These are phyloP conservation scores for Phialocephala subalpina DNA, from an alignment of 2,329 filamentous ascomycete genomes.

Conservation along the genomic window DNA sequence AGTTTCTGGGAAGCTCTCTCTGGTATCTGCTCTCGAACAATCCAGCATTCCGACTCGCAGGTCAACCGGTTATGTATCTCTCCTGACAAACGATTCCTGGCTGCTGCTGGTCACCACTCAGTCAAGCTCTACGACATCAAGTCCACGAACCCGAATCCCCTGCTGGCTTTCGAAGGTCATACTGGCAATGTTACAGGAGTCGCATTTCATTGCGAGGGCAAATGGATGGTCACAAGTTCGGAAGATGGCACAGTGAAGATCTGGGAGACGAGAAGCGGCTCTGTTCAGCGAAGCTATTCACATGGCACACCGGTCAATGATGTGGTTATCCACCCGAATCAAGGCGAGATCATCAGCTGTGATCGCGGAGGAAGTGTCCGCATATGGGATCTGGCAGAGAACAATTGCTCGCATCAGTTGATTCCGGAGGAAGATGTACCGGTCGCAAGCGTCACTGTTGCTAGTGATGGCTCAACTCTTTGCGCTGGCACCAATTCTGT, in stretches of 20 bases:
- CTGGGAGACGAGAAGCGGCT: slow-evolving; percentile 45
- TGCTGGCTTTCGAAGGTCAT: slow-evolving; percentile 95
- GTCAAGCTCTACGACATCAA: slow-evolving; percentile 99
- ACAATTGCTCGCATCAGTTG: slow-evolving; percentile 94
- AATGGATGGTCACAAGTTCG: slow-evolving; percentile 99
- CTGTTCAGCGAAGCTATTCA: slow-evolving; percentile 88
- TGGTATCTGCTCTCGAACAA: slow-evolving; percentile 96
- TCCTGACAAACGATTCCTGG: slow-evolving; percentile 93
- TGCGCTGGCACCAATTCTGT: slow-evolving; percentile 94
- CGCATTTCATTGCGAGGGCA: slow-evolving; percentile 97
- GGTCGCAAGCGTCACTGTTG: slow-evolving; percentile 93
- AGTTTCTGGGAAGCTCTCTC: slow-evolving; percentile 99
- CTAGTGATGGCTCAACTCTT: slow-evolving; percentile 89
- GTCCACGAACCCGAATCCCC: slow-evolving; percentile 92
- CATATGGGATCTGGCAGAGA: slow-evolving; percentile 97
- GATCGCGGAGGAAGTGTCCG: slow-evolving; percentile 91
- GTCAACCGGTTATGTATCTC: slow-evolving; percentile 99
- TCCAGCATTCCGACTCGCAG: slow-evolving; percentile 97
- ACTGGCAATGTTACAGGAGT: slow-evolving; percentile 96
- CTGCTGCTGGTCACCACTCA: slow-evolving; percentile 77
- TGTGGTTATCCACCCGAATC: slow-evolving; percentile 99
- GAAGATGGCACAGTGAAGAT: slow-evolving; percentile 75
- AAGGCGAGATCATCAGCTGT: slow-evolving; percentile 97
- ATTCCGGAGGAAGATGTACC: slow-evolving; percentile 96
- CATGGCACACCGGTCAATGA: slow-evolving; percentile 93